Percentiles rank a stretch among this genome's conserved stretches.
These are phyloP conservation scores for Mortierella sp. DNA, from an alignment of 371 early-diverging fungal genomes.

Conservation along the genomic window DNA sequence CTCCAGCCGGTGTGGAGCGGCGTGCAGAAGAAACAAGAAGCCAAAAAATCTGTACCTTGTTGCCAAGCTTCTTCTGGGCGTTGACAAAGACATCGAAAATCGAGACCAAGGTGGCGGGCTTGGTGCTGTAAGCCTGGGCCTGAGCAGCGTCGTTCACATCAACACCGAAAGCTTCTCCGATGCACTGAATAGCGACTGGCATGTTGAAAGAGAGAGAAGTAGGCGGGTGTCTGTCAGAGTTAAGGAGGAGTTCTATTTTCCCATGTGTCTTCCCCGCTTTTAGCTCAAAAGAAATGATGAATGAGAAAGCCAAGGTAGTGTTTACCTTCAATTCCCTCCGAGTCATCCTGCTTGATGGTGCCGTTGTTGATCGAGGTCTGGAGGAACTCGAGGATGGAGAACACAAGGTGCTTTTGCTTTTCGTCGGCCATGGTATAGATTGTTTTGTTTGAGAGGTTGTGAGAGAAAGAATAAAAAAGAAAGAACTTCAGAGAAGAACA, in stretches of 20 bases:
- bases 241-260: not conserved
- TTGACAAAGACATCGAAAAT: conserved; percentile 94
- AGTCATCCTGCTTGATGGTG: conserved; percentile 85
- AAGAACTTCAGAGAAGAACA: not conserved
- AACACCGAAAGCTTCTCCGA: conserved; percentile 94
- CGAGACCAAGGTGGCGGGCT: conserved; percentile 83
- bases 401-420: conserved; percentile 85
- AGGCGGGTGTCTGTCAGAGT: not conserved
- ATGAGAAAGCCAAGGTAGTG: not conserved
- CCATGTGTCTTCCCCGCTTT: not conserved
- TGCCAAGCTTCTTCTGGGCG: conserved; percentile 78
- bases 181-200: conserved; percentile 93
- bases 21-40: not conserved
- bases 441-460: not conserved
- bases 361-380: conserved; percentile 84
- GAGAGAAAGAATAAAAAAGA: conserved; percentile 13
- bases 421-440: conserved; percentile 62
- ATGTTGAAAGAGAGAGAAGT: not conserved
- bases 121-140: conserved; percentile 79
- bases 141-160: conserved; percentile 81
- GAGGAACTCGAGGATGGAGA: conserved; percentile 92
- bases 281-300: not conserved
- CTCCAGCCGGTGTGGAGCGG: not conserved
- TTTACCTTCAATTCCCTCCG: conserved; percentile 92
- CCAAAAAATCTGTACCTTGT: conserved; percentile 36